A percentile compares a stretch with the other conserved stretches of the same genome.
Evolutionary conservation across 495 filamentous ascomycete genomes (phyloP).

Genomic region (Amniculicola lignicola): DNA sequence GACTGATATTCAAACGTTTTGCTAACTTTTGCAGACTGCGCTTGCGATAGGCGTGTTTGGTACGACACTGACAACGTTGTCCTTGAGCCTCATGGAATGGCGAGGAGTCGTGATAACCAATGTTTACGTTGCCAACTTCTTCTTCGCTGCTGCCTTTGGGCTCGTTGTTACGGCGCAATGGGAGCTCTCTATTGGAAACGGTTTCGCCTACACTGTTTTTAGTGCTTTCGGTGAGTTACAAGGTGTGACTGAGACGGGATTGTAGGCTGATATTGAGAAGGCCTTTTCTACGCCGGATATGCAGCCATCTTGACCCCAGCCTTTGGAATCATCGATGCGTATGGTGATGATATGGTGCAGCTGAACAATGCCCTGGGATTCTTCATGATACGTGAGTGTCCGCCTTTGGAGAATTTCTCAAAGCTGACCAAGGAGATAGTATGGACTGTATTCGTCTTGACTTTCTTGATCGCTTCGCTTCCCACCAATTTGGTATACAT

Average conservation of each 20-base stretch:
- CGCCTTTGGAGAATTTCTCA: background rate
- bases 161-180: slow-evolving; percentile 53
- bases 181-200: slow-evolving; percentile 51
- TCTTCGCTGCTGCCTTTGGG: slow-evolving; percentile 48
- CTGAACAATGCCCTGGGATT: slow-evolving; percentile 50
- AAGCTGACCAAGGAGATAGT: slow-evolving; percentile 17
- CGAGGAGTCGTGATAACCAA: slow-evolving; percentile 47
- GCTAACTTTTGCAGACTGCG: slow-evolving; percentile 36
- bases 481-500: slow-evolving; percentile 51
- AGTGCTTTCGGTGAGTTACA: slow-evolving; percentile 42
- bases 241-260: background rate
- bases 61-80: slow-evolving; percentile 51
- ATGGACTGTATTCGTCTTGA: slow-evolving; percentile 50
- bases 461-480: slow-evolving; percentile 48
- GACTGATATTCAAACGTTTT: background rate
- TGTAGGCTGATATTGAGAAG: background rate
- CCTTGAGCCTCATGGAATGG: slow-evolving; percentile 51
- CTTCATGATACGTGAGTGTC: slow-evolving; percentile 41
- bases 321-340: slow-evolving; percentile 45
- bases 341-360: slow-evolving; percentile 41
- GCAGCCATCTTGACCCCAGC: slow-evolving; percentile 34
- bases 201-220: slow-evolving; percentile 52
- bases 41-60: slow-evolving; percentile 52
- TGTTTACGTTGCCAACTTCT: slow-evolving; percentile 52
- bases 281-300: slow-evolving; percentile 47